Conservation (phyloP, 768 basidiomycete genomes). For the Galerina sulciceps region DNA sequence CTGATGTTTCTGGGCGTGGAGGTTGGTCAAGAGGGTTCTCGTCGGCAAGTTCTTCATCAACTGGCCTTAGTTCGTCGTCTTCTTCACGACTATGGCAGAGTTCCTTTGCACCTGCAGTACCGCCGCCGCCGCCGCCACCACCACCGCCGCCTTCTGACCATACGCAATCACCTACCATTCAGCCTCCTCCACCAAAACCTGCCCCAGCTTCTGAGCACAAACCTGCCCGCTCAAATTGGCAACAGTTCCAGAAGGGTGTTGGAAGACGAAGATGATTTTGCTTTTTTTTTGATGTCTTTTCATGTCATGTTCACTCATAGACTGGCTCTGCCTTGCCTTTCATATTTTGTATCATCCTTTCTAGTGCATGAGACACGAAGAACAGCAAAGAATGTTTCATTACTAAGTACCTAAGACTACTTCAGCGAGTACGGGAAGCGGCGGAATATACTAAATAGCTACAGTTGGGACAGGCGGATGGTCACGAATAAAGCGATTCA, state of each 20-base stretch:
- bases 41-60: not conserved
- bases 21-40: constrained; percentile 3
- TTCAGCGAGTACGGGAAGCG: constrained; percentile 10
- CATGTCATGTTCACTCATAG: not conserved
- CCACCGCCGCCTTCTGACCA: constrained; percentile 25
- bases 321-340: not conserved
- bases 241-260: constrained; percentile 55
- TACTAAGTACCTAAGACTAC: constrained; percentile 12
- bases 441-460: constrained; percentile 50
- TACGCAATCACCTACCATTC: constrained; percentile 19
- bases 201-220: constrained; percentile 25
- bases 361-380: not conserved
- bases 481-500: constrained; percentile 11
- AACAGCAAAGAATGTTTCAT: constrained; percentile 6
- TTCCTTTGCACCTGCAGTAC: constrained; percentile 17
- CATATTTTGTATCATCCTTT: not conserved
- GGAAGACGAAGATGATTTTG: constrained; percentile 29
- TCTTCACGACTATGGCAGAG: constrained; percentile 6
- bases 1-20: constrained; percentile 1
- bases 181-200: constrained; percentile 20
- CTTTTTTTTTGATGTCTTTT: too few species aligned
- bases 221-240: constrained; percentile 55
- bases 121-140: constrained; percentile 28
- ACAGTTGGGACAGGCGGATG: constrained; percentile 42
- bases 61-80: constrained; percentile 10